These are phyloP conservation scores for Cladosporium halotolerans DNA, from an alignment of 2,329 filamentous ascomycete species.

Conservation along the genomic window DNA sequence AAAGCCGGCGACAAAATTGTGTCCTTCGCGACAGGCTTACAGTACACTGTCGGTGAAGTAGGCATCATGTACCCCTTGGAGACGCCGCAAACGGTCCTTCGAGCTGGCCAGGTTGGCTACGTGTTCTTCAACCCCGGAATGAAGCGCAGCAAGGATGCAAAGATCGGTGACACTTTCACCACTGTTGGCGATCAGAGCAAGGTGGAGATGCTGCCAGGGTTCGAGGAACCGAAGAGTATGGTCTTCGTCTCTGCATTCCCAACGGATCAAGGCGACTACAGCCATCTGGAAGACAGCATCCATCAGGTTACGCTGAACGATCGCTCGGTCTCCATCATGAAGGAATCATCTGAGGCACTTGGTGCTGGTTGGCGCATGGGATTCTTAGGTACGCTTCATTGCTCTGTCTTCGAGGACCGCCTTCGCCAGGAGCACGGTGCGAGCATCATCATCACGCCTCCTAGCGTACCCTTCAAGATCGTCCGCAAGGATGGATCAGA, in stretches of 20 bases:
- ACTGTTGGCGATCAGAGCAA: constrained; percentile 66
- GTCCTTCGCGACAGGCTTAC: constrained; percentile 79
- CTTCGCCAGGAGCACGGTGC: constrained; percentile 89
- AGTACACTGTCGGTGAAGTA: constrained; percentile 92
- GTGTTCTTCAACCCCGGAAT: constrained; percentile 97
- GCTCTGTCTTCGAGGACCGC: constrained; percentile 97
- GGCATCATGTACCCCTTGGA: constrained; percentile 92
- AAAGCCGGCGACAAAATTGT: constrained; percentile 77
- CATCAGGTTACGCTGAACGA: constrained; percentile 91
- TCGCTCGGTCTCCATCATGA: constrained; percentile 85
- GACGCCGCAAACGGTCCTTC: constrained; percentile 70
- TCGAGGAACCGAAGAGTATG: constrained; percentile 97
- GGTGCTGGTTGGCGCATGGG: constrained; percentile 91
- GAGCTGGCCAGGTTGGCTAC: constrained; percentile 93
- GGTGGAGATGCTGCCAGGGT: constrained; percentile 80
- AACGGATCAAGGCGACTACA: constrained; percentile 81
- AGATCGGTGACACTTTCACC: constrained; percentile 93
- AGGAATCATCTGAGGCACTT: constrained; percentile 88
- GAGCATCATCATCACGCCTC: constrained; percentile 93
- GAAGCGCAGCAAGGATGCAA: constrained; percentile 93
- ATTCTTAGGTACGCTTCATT: constrained; percentile 93
- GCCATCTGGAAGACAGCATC: constrained; percentile 86
- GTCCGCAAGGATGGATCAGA: constrained; percentile 72
- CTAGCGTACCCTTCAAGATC: constrained; percentile 86
- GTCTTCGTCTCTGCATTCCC: constrained; percentile 97